phyloP scores from a whole-genome alignment of 768 basidiomycete genomes.

The Phanerochaete carnosa region DNA sequence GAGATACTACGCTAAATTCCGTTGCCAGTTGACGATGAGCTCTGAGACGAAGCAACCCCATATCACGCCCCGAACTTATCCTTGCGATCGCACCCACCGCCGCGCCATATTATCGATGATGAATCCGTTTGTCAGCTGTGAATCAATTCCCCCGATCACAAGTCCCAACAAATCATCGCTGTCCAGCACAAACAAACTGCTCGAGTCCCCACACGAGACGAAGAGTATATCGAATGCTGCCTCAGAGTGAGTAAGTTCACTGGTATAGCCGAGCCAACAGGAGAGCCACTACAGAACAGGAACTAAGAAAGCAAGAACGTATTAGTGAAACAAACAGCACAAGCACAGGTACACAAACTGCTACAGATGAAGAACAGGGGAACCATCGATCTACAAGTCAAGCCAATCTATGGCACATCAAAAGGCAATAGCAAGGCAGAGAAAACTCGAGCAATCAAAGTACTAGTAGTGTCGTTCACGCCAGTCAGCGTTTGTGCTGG shows the following conservation, averaged over 20 bases:
- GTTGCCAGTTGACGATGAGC: too few relatives aligned
- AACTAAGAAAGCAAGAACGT: not conserved
- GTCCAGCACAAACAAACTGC: too few relatives aligned
- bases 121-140: too few relatives aligned
- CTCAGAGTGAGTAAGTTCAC: not conserved
- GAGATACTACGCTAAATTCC: too few relatives aligned
- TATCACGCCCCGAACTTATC: too few relatives aligned
- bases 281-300: not conserved
- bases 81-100: too few relatives aligned
- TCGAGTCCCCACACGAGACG: too few relatives aligned
- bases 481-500: not conserved
- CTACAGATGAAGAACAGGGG: not conserved
- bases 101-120: too few relatives aligned
- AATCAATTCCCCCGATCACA: too few relatives aligned
- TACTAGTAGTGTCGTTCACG: not conserved
- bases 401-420: not conserved
- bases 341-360: conserved; percentile 6
- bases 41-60: too few relatives aligned
- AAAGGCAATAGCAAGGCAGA: not conserved
- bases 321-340: not conserved
- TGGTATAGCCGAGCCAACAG: not conserved
- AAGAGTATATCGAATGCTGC: not conserved
- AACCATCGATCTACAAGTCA: not conserved
- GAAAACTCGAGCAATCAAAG: not conserved
- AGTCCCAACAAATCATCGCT: too few relatives aligned